Base-by-base conservation (phyloP, 768 basidiomycete genomes). In the Termitomyces sp. region DNA sequence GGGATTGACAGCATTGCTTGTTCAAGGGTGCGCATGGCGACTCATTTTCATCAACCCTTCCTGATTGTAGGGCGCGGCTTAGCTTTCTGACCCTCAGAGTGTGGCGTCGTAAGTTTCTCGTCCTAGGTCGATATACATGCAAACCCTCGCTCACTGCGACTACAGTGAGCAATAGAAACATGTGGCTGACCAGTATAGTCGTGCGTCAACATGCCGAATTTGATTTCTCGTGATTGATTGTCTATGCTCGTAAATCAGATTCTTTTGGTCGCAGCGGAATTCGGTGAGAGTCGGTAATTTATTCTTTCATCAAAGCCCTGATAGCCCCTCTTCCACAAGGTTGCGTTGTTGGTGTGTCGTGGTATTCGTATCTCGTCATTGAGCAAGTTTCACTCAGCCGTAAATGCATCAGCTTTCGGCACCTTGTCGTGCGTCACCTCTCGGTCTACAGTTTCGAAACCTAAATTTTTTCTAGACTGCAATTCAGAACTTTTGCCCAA, bases 1-100 rank as follows among this genome's bases (percentile, higher is more conserved):
- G 75, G 76, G 73, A 31, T 63, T 79, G n/a, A 79, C 75, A 3
- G 76, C 75, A 30, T 60, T 82, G 50, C 60, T 79, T 46, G 80
- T 82, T 10, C 81, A 82, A 69, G 73, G 74, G 75, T 76, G 52
- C 30, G 53, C 14, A 17, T 47, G 19, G 28, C 35, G 8, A 56
- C 48, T 58, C 17, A 14, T 2, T 47, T 41, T 47, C 11, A 7
- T 44, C 48, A 54, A 48, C n/a, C 55, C 19, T 49, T 38, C 6
- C 35, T 50, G 26, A 38, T 50, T 53, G 23, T 47, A 17, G 2
- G 40, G 26, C 55, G 37, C 50, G 44, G n/a, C 30, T 12, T 57
- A 75, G 75, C 62, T 82, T 81, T 70, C 60, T 82, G 48, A 66
- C 71, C 11, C 64, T 73, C 61, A 73, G 79, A 15, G 67, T 82